Conservation (phyloP, 2,329 filamentous ascomycete species). For the Neofusicoccum ribis region DNA sequence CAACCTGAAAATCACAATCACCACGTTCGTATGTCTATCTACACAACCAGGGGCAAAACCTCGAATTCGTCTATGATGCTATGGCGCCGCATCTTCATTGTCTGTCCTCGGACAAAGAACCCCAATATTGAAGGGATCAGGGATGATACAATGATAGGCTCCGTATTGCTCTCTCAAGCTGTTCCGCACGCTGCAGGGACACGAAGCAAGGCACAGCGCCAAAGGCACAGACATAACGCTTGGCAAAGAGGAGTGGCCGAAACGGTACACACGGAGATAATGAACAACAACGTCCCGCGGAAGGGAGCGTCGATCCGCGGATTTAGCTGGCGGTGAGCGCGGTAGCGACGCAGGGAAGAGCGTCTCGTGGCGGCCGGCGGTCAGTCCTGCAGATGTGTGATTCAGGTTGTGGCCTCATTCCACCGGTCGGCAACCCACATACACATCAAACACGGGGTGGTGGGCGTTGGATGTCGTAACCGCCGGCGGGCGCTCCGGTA, state of each 20-base stretch:
- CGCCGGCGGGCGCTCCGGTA: neutral
- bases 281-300: neutral
- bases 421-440: neutral
- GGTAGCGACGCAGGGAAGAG: neutral
- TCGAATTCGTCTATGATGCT: neutral
- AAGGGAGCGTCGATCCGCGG: neutral
- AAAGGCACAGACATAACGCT: neutral
- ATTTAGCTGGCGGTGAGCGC: neutral
- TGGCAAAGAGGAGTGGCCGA: neutral
- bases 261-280: constrained; percentile 3
- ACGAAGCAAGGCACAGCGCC: neutral
- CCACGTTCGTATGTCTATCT: neutral
- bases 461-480: neutral
- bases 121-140: neutral
- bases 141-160: too few relatives aligned
- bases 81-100: neutral
- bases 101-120: neutral
- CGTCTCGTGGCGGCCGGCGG: constrained; percentile 14
- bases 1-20: too few relatives aligned
- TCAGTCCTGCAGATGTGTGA: constrained; percentile 9
- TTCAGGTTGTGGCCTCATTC: neutral
- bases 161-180: too few relatives aligned
- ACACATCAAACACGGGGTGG: neutral
- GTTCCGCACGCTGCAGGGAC: too few relatives aligned
- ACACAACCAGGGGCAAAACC: neutral